Base-by-base conservation (phyloP, 768 basidiomycete species). In the Suillus weaverae region DNA sequence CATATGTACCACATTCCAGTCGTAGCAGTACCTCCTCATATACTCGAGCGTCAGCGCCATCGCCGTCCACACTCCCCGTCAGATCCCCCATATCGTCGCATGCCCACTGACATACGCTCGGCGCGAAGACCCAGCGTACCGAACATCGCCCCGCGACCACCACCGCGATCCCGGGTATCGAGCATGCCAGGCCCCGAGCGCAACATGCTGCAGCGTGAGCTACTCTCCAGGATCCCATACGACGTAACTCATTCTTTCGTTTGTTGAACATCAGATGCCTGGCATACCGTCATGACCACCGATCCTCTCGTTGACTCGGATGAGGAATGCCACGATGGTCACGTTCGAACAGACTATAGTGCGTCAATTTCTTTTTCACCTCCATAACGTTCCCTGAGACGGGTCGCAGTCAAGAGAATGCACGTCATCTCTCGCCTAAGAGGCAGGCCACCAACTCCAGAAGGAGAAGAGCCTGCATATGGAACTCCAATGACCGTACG, bases 291-390 rank as follows among this genome's bases (percentile, higher is more conserved):
- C 63, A 84, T 81, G 61, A 85, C 83, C 36, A 84, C 85, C 43
- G 91, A 93, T 71, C 88, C 91, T n/a, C 78, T 92, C 35, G 76
- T 81, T 59, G 90, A 92, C 74, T 92, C 91, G 35, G 91, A 92
- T 65, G 89, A 90, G 50, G 89, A 90, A 70, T 76, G 78, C 56
- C 82, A 79, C 16, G 89, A 92, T 70, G 88, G 89, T 69, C 80
- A 89, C 68, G 79, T 84, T 41, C 83, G 86, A 38, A 77, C 84
- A 55, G 91, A 92, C 69, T 91, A 90, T 69, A 75, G 91, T 91
- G 66, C 62, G 85, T 59, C 22, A 18, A 41, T 41, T 3, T 9
- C 3, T 16, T 59, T 59, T 30, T 30, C 18, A 20, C 10, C 16
- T 41, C 26, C 10, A n/a, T 20, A 13, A 62, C 39, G 32, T 64